Percentiles rank a stretch among this genome's conserved stretches.
Evolutionary conservation across 345 rosid genomes (phyloP).

Genomic region (Fremontodendron californicum): DNA sequence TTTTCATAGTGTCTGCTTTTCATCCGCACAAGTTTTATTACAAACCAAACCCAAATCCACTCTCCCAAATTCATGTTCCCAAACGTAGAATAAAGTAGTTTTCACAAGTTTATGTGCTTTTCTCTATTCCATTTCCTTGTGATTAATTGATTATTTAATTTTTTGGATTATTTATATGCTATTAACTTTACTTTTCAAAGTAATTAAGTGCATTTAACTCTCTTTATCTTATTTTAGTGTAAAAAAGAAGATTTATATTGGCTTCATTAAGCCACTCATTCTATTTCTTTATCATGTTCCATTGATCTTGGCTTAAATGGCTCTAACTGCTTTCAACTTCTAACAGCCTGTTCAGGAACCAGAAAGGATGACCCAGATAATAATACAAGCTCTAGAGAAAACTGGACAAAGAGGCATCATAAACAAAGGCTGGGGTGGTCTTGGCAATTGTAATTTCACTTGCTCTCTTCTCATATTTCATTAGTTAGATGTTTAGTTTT

Average conservation of each 20-base stretch:
- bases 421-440: slow-evolving; percentile 77
- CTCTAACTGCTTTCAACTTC: background rate
- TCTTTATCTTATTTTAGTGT: background rate
- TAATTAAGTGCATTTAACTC: background rate
- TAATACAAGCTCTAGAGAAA: slow-evolving; percentile 45
- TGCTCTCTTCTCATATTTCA: background rate
- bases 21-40: background rate
- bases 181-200: background rate
- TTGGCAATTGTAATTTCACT: slow-evolving; percentile 47
- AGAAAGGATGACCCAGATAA: slow-evolving; percentile 53
- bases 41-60: background rate
- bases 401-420: slow-evolving; percentile 67
- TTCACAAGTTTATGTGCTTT: background rate
- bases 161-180: background rate
- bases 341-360: slow-evolving; percentile 64
- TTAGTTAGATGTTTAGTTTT: background rate
- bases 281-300: background rate
- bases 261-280: background rate
- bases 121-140: background rate
- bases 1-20: background rate
- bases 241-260: background rate
- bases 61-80: background rate
- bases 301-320: background rate
- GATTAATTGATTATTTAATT: background rate
- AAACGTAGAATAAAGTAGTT: background rate